Evolutionary conservation across 129 eudicot species (phyloP).

Genomic region (Helianthus tuberosus): DNA sequence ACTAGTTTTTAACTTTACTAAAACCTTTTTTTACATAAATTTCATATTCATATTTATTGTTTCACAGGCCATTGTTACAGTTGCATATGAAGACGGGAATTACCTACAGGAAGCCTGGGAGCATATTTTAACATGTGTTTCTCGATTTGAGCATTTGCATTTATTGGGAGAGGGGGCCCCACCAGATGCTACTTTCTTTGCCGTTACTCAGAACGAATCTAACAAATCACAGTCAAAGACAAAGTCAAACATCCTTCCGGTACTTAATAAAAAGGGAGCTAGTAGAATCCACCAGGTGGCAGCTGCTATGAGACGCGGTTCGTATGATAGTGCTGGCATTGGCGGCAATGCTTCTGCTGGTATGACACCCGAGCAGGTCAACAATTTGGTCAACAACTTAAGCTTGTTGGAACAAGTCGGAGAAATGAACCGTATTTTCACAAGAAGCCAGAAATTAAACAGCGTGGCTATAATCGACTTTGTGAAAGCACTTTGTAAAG

Average conservation of each 20-base stretch:
- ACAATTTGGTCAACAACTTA: conserved; percentile 83
- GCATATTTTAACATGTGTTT: conserved; percentile 94
- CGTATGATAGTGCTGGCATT: conserved; percentile 97
- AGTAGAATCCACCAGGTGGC: conserved; percentile 91
- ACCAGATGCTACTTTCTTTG: conserved; percentile 98
- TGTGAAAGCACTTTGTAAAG: conserved; percentile 98
- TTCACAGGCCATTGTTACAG: conserved; percentile 80
- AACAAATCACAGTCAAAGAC: conserved; percentile 59
- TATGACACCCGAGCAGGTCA: conserved; percentile 80
- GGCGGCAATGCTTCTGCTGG: conserved; percentile 80
- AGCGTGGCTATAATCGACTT: conserved; percentile 98
- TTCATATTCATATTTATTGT: background rate
- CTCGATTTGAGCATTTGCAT: conserved; percentile 99
- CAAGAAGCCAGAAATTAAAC: conserved; percentile 88
- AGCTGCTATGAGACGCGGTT: conserved; percentile 88
- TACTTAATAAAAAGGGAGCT: conserved; percentile 80
- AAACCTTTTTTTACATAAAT: too few species aligned
- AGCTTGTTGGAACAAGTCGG: conserved; percentile 99
- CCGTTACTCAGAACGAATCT: conserved; percentile 66
- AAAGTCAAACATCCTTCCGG: conserved; percentile 77
- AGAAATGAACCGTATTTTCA: conserved; percentile 89
- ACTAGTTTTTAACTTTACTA: too few species aligned
- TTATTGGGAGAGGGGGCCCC: conserved; percentile 99
- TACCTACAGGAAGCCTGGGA: conserved; percentile 99
- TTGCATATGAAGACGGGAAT: conserved; percentile 98